Evolutionary conservation across 2,329 filamentous ascomycete species (phyloP).

Genomic region (Cladosporium sp.): DNA sequence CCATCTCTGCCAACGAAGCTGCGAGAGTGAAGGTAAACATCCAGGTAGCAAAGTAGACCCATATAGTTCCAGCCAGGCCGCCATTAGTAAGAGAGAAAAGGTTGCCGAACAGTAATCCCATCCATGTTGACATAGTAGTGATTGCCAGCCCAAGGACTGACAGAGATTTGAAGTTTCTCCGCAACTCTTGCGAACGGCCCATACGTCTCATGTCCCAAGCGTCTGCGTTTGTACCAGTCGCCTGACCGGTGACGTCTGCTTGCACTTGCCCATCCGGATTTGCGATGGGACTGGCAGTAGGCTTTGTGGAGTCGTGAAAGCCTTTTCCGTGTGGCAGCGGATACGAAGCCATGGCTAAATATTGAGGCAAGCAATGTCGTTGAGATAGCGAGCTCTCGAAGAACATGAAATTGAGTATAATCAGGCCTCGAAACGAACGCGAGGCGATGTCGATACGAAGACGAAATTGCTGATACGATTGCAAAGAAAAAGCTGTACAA

Average conservation of each 20-base stretch:
- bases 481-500: no score
- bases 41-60: not conserved
- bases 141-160: slow-evolving; percentile 12
- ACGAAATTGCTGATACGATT: no score
- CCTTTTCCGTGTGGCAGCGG: no score
- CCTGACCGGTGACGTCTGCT: not conserved
- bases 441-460: no score
- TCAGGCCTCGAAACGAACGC: no score
- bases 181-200: not conserved
- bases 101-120: not conserved
- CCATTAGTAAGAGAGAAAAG: not conserved
- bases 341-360: no score
- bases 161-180: not conserved
- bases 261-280: no score
- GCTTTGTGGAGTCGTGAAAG: no score
- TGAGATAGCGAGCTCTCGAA: no score
- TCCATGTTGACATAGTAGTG: slow-evolving; percentile 15
- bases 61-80: not conserved
- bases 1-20: slow-evolving; percentile 5
- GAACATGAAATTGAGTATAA: no score
- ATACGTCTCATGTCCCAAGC: slow-evolving; percentile 1
- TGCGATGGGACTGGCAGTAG: no score
- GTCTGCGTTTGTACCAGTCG: not conserved
- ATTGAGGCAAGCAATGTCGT: no score
- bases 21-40: not conserved